Base-by-base conservation (phyloP, 2,329 filamentous ascomycete species). In the Drechslerella stenobrocha region DNA sequence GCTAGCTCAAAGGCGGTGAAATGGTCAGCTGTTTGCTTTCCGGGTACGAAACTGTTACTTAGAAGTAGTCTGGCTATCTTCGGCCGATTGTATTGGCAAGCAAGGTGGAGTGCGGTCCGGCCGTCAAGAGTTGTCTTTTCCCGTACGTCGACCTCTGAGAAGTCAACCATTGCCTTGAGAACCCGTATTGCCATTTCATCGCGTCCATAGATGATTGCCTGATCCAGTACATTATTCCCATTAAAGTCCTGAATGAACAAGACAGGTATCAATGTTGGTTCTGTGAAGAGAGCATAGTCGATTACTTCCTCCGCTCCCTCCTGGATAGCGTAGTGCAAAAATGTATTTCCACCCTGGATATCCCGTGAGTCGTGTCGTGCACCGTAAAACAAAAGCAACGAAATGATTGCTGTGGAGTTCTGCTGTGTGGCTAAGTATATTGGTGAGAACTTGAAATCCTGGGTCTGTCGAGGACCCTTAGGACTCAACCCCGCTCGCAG, bases 361-460 rank as follows among this genome's bases (percentile, higher is more conserved):
- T 52, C 50, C 28, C 55, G 50, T 18, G 30, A 45, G 4, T n/a
- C 45, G 3, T 32, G 32, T 20, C 18, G 2, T 8, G 47, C 44
- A 20, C 58, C 60, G 23, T 65, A 58, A 23, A 47, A 57, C 2
- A 65, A 13, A 30, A 65, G 52, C 20, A 52, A 46, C 1, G 60
- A 46, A 7, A 65, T 45, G 13, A 57, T 57, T 8, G 45, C 40
- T 11, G 26, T 42, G 18, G 26, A 22, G 9, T 46, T 52, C 1
- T 42, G 30, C 9, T 26, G 32, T 9, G 47, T 26, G 13, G 60
- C 60, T 4, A 58, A 28, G 20, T 52, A 47, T 18, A 65, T 20
- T 13, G 52, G 60, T 7, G 47, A 11, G 6, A 13, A 32, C n/a
- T 37, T 34, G 13, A 28, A 42, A 24, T 52, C 22, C 9, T 20